A percentile compares a stretch with the other conserved stretches of the same genome.
phyloP scores from a whole-genome alignment of 2,329 filamentous ascomycete species.

The Tricladium varicosporioides region DNA sequence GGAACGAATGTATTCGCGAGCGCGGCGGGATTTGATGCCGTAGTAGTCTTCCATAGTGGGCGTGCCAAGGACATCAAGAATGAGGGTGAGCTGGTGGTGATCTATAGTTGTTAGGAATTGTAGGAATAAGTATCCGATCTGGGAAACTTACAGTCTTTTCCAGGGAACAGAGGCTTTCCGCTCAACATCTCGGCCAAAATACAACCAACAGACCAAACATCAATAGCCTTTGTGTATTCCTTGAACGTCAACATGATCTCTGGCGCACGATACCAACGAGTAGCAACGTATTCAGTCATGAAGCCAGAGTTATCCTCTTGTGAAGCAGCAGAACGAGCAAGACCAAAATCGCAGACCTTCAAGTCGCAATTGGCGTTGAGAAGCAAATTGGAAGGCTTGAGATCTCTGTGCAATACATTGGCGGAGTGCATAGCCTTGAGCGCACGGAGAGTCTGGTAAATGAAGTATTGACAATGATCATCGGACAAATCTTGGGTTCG shows the following conservation, averaged over 20 bases:
- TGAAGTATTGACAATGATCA: slow-evolving; percentile 99
- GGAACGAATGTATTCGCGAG: slow-evolving; percentile 96
- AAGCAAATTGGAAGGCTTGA: slow-evolving; percentile 95
- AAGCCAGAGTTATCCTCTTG: slow-evolving; percentile 99
- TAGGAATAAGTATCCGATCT: not conserved
- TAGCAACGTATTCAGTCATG: slow-evolving; percentile 99
- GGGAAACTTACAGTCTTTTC: slow-evolving; percentile 82
- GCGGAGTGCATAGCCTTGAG: slow-evolving; percentile 99
- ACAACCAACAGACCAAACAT: slow-evolving; percentile 98
- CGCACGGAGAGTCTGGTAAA: slow-evolving; percentile 96
- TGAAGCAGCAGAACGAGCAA: slow-evolving; percentile 91
- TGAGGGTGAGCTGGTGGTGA: slow-evolving; percentile 95
- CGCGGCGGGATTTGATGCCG: slow-evolving; percentile 96
- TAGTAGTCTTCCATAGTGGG: slow-evolving; percentile 99
- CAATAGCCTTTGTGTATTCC: slow-evolving; percentile 99
- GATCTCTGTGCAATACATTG: slow-evolving; percentile 93
- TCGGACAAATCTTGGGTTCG: slow-evolving; percentile 97
- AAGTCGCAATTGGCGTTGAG: slow-evolving; percentile 98
- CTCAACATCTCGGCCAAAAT: slow-evolving; percentile 98
- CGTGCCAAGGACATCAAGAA: slow-evolving; percentile 94
- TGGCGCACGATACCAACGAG: slow-evolving; percentile 96
- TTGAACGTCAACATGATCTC: slow-evolving; percentile 99
- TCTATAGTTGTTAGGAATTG: slow-evolving; percentile 50
- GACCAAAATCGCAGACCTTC: slow-evolving; percentile 97
- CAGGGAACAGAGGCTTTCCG: slow-evolving; percentile 95